Conservation (phyloP, 371 early-diverging fungal species). For the Encephalitozoon romaleae region DNA sequence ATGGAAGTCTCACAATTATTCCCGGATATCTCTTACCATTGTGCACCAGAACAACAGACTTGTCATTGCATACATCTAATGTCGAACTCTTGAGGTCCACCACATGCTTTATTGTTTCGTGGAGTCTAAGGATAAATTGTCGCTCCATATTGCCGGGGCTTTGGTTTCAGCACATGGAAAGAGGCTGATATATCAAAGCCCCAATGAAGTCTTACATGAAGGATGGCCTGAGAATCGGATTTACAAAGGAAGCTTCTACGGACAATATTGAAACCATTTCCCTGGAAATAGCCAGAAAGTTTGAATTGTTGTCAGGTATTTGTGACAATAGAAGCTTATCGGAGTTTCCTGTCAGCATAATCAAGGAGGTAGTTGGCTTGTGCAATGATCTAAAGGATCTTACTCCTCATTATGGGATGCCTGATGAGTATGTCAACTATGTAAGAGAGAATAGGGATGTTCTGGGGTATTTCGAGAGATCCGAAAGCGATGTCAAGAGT, state of each 20-base stretch:
- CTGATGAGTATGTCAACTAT: neutral
- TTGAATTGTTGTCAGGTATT: neutral
- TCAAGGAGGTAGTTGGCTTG: neutral
- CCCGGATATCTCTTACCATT: slow-evolving; percentile 33
- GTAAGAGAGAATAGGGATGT: neutral
- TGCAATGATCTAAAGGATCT: neutral
- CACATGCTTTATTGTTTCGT: slow-evolving; percentile 35
- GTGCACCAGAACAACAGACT: slow-evolving; percentile 9
- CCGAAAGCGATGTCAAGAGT: neutral
- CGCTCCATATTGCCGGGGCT: slow-evolving; percentile 55
- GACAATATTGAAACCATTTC: neutral
- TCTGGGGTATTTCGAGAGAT: neutral
- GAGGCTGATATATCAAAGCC: neutral
- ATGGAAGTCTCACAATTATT: slow-evolving; percentile 75
- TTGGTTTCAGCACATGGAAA: neutral
- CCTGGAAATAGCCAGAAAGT: neutral
- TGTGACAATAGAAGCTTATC: neutral
- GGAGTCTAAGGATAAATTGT: slow-evolving; percentile 58
- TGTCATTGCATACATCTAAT: slow-evolving; percentile 4
- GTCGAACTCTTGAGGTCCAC: slow-evolving; percentile 22
- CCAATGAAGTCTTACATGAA: neutral
- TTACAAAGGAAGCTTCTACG: neutral
- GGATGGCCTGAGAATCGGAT: neutral
- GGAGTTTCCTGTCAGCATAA: neutral
- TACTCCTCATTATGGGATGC: neutral